These are phyloP conservation scores for Yueomyces sp. DNA, from an alignment of 805 yeast species.

Conservation along the genomic window DNA sequence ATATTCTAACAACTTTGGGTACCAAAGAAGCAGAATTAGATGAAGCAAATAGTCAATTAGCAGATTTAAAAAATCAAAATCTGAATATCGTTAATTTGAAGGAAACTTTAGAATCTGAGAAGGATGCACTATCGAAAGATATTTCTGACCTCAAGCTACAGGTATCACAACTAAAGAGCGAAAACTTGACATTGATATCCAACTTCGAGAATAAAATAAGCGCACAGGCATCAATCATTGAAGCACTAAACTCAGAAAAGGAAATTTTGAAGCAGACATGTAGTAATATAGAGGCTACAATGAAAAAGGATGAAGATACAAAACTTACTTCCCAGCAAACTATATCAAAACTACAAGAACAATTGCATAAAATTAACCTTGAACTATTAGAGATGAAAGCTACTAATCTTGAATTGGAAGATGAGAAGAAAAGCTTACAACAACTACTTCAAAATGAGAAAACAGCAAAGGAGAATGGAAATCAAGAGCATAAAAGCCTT, in stretches of 20 bases:
- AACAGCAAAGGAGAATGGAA: not conserved
- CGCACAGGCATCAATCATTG: slow-evolving; percentile 24
- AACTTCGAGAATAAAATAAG: slow-evolving; percentile 25
- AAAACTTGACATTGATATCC: slow-evolving; percentile 9
- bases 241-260: slow-evolving; percentile 19
- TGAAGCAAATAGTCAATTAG: slow-evolving; percentile 5
- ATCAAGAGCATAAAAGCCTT: not conserved
- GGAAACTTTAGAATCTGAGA: slow-evolving; percentile 5
- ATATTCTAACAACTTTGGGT: slow-evolving; percentile 12
- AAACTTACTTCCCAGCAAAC: slow-evolving; percentile 6
- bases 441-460: not conserved
- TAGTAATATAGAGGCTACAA: slow-evolving; percentile 9
- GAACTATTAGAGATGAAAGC: slow-evolving; percentile 20
- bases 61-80: slow-evolving; percentile 5
- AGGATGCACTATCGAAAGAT: slow-evolving; percentile 3
- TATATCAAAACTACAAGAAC: slow-evolving; percentile 14
- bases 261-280: slow-evolving; percentile 13
- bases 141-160: slow-evolving; percentile 3
- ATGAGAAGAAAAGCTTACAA: slow-evolving; percentile 4
- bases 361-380: slow-evolving; percentile 20
- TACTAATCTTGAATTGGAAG: slow-evolving; percentile 16
- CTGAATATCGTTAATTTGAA: slow-evolving; percentile 3
- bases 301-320: slow-evolving; percentile 10
- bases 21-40: slow-evolving; percentile 17
- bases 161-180: slow-evolving; percentile 7